Conservation (phyloP, 805 yeast genomes). For the Nakazawaea ishiwadae region DNA sequence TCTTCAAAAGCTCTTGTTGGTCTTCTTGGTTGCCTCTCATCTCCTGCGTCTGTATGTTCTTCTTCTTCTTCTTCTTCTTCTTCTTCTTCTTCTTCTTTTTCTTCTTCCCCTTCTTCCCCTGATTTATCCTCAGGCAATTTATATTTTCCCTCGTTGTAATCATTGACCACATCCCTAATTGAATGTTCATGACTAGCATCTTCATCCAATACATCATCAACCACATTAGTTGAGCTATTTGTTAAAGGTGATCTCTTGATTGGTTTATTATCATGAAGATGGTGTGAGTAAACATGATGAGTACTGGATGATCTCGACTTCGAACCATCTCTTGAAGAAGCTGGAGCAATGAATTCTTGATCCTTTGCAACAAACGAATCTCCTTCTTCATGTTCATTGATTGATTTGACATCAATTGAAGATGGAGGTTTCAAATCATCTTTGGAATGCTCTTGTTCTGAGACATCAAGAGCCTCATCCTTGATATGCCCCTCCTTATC, state of each 20-base stretch:
- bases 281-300: background rate
- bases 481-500: slow-evolving; percentile 52
- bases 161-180: slow-evolving; percentile 26
- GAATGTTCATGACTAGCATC: slow-evolving; percentile 19
- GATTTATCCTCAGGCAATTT: slow-evolving; percentile 5
- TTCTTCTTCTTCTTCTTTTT: slow-evolving; percentile 12
- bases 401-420: slow-evolving; percentile 11
- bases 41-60: slow-evolving; percentile 6
- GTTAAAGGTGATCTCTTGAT: slow-evolving; percentile 9
- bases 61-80: slow-evolving; percentile 5
- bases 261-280: background rate
- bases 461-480: slow-evolving; percentile 35
- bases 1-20: slow-evolving; percentile 13
- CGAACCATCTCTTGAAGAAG: slow-evolving; percentile 19
- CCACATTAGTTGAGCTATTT: background rate
- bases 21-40: slow-evolving; percentile 12
- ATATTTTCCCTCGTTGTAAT: slow-evolving; percentile 26
- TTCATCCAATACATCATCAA: slow-evolving; percentile 9
- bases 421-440: slow-evolving; percentile 7
- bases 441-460: slow-evolving; percentile 15
- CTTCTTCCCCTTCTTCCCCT: slow-evolving; percentile 10
- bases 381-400: slow-evolving; percentile 10
- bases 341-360: slow-evolving; percentile 30
- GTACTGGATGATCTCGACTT: slow-evolving; percentile 12
- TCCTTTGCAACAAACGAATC: slow-evolving; percentile 19